These are phyloP conservation scores for Agarophyton chilense DNA, from an alignment of 23 red algal genomes.

Conservation along the genomic window DNA sequence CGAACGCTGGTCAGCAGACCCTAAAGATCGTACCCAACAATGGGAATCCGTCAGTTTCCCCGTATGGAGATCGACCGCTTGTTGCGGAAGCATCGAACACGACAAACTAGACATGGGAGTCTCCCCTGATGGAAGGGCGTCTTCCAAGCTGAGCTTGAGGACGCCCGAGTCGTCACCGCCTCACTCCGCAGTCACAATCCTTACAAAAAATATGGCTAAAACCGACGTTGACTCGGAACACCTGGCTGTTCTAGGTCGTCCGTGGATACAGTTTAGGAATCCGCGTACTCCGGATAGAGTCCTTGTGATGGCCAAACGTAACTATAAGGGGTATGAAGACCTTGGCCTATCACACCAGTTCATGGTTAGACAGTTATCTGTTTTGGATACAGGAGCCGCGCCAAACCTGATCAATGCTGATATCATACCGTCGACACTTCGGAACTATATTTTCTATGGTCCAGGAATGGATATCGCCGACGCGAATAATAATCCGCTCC, in stretches of 20 bases:
- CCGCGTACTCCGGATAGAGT: neutral
- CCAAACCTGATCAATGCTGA: neutral
- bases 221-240: conserved; percentile 1
- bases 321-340: neutral
- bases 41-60: neutral
- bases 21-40: too few species aligned
- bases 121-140: neutral
- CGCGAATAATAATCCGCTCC: neutral
- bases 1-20: too few species aligned
- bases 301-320: neutral
- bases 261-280: neutral
- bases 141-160: neutral
- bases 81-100: neutral
- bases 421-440: neutral
- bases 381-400: neutral
- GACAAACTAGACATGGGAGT: conserved; percentile 11
- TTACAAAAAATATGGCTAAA: neutral
- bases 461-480: neutral
- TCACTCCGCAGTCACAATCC: neutral
- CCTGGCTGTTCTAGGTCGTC: neutral
- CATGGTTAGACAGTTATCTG: neutral
- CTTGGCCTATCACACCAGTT: neutral
- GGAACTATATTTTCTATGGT: neutral
- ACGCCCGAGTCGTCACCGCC: neutral
- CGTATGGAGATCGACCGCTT: neutral